Evolutionary conservation across 148 eudicot species (phyloP).

Genomic region (Persicaria maculosa): DNA sequence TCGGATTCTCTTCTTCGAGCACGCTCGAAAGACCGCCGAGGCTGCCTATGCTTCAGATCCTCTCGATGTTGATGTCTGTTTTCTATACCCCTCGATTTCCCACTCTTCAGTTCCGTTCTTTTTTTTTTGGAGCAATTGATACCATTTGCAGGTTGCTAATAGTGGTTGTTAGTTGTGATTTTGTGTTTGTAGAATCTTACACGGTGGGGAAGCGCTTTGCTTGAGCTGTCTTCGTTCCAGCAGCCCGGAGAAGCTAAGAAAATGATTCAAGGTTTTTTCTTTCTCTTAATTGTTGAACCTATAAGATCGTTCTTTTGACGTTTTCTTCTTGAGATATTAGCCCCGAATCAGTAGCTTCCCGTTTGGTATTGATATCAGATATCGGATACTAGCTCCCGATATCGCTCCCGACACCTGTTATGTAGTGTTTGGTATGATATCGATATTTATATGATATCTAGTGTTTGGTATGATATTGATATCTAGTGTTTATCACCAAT

Average conservation of each 20-base stretch:
- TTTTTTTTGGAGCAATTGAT: not conserved
- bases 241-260: slow-evolving; percentile 20
- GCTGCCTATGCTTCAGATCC: slow-evolving; percentile 50
- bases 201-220: slow-evolving; percentile 45
- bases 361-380: too few relatives aligned
- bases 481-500: too few relatives aligned
- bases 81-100: not conserved
- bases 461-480: too few relatives aligned
- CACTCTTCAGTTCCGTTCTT: not conserved
- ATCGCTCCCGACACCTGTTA: too few relatives aligned
- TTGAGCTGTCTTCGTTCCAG: slow-evolving; percentile 39
- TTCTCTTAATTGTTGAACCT: not conserved
- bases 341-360: too few relatives aligned
- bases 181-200: slow-evolving; percentile 33
- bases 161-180: not conserved
- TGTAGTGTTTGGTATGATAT: too few relatives aligned
- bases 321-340: too few relatives aligned
- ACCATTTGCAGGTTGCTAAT: too few relatives aligned
- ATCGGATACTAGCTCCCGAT: too few relatives aligned
- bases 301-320: not conserved
- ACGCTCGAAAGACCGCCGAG: slow-evolving; percentile 68
- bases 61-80: slow-evolving; percentile 57
- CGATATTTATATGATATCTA: too few relatives aligned
- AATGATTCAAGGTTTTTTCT: slow-evolving; percentile 32
- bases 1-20: slow-evolving; percentile 70